These are phyloP conservation scores for Meyerozyma smithsonii DNA, from an alignment of 1,139 yeast genomes.

Conservation along the genomic window DNA sequence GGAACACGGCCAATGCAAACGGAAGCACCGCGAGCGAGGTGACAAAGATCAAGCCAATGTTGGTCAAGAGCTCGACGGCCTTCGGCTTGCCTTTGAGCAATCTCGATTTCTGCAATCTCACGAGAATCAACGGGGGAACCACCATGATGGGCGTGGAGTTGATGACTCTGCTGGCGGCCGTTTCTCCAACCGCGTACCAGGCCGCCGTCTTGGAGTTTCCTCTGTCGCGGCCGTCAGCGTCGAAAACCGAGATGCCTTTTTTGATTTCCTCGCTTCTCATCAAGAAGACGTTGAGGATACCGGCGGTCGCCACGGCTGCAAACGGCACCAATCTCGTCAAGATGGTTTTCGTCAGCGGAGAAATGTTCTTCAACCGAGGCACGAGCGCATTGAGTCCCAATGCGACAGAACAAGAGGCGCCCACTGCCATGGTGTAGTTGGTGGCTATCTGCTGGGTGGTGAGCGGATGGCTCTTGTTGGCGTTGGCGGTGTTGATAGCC, in stretches of 20 bases:
- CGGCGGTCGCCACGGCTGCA: constrained; percentile 97
- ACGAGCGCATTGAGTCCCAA: constrained; percentile 85
- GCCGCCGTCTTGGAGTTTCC: constrained; percentile 90
- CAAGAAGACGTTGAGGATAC: constrained; percentile 85
- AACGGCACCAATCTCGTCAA: constrained; percentile 89
- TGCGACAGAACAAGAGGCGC: constrained; percentile 94
- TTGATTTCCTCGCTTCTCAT: constrained; percentile 94
- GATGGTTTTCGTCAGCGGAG: constrained; percentile 65
- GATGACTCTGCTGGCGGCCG: constrained; percentile 90
- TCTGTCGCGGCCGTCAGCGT: constrained; percentile 58
- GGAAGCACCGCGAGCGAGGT: constrained; percentile 89
- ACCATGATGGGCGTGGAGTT: constrained; percentile 98
- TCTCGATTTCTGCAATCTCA: constrained; percentile 62
- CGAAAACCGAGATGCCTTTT: constrained; percentile 75
- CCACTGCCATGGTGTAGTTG: constrained; percentile 82
- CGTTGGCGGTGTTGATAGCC: constrained; percentile 93
- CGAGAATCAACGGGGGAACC: constrained; percentile 80
- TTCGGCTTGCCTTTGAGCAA: constrained; percentile 63
- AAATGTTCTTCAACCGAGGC: constrained; percentile 65
- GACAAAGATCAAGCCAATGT: constrained; percentile 76
- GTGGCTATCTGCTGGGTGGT: constrained; percentile 69
- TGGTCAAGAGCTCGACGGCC: constrained; percentile 61
- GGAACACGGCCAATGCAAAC: constrained; percentile 92
- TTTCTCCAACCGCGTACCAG: constrained; percentile 87
- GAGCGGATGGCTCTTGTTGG: constrained; percentile 91